Base-by-base conservation (phyloP, 495 filamentous ascomycete genomes). In the Extremus antarcticus region DNA sequence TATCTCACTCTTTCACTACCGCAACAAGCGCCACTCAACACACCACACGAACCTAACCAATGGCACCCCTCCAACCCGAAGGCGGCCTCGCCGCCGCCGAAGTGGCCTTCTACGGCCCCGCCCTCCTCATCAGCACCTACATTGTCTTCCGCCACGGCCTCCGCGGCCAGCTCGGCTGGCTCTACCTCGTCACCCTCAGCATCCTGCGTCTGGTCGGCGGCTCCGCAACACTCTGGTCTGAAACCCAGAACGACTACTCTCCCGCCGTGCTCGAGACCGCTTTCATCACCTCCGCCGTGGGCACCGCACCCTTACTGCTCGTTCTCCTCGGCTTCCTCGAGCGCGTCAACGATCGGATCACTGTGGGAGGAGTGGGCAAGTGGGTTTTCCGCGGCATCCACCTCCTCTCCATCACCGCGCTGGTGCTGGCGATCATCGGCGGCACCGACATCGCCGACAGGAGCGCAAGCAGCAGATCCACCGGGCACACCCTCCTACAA, bases 391-490 rank as follows among this genome's bases (percentile, higher is more conserved):
- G 53, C 1, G 32, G 43, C 15, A 19, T 63, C 32, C 52, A 59
- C n/a, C 20, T 56, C 10, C 17, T 47, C 17, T 46, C 53, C 16
- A 25, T 63, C 13, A 56, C 50, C 19, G 60, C 40, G 1, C 53
- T 63, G 24, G 39, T 59, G 43, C 29, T 63, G 11, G 60, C 57
- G 16, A 59, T 59, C 40, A 46, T 59, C 47, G 60, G 60, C 25
- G 60, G 56, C 32, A 39, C 41, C 13, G 41, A 54, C 40, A 54
- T 43, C 45, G n/a, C 51, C 4, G 43, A 35, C 10, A 38, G 15
- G 4, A n/a, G 25, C 4, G 24, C 20, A 24, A 32, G 48, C 43
- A 24, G 15, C 13, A 2, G 2, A 1, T 17, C 10, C 1, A 59
- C 52, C 0, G 56, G 56, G n/a, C 1, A 48, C 3, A 32, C 46